phyloP scores from a whole-genome alignment of 805 yeast species.

The Blastobotrys chiropterorum region DNA sequence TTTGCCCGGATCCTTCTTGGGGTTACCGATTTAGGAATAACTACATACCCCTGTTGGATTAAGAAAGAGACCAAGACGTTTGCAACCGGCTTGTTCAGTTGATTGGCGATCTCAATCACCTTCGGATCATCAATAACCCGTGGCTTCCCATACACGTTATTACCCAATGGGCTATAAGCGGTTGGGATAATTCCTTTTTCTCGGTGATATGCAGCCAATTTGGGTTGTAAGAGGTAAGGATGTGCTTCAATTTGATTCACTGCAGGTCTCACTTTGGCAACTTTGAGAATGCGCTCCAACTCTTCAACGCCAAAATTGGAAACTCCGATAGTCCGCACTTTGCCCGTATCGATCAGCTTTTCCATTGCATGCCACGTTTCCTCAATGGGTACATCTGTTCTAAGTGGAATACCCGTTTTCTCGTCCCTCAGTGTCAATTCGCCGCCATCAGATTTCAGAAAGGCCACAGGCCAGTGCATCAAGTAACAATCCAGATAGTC shows the following conservation, averaged over 20 bases:
- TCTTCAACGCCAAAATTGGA: conserved; percentile 66
- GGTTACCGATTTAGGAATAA: conserved; percentile 74
- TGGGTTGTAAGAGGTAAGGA: conserved; percentile 42
- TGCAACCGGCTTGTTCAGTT: conserved; percentile 49
- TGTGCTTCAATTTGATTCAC: conserved; percentile 62
- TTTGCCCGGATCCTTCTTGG: conserved; percentile 56
- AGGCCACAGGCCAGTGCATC: conserved; percentile 49
- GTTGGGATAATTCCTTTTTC: conserved; percentile 44
- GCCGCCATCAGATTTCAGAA: no score
- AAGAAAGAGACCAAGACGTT: conserved; percentile 75
- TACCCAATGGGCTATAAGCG: conserved; percentile 51
- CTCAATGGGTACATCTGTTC: conserved; percentile 23
- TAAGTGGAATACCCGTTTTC: conserved; percentile 25
- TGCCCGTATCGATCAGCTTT: conserved; percentile 46
- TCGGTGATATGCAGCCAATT: conserved; percentile 39
- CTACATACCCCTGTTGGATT: conserved; percentile 62
- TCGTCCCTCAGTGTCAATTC: conserved; percentile 25
- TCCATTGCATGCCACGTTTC: conserved; percentile 51
- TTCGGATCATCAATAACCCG: conserved; percentile 44
- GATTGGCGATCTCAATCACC: conserved; percentile 48
- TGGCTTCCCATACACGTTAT: neutral
- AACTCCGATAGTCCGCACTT: conserved; percentile 67
- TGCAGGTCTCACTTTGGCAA: conserved; percentile 44
- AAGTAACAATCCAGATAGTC: conserved; percentile 50
- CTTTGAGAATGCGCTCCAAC: conserved; percentile 53